Conservation (phyloP, 148 eudicot species). For the Chenopodium berlandieri region DNA sequence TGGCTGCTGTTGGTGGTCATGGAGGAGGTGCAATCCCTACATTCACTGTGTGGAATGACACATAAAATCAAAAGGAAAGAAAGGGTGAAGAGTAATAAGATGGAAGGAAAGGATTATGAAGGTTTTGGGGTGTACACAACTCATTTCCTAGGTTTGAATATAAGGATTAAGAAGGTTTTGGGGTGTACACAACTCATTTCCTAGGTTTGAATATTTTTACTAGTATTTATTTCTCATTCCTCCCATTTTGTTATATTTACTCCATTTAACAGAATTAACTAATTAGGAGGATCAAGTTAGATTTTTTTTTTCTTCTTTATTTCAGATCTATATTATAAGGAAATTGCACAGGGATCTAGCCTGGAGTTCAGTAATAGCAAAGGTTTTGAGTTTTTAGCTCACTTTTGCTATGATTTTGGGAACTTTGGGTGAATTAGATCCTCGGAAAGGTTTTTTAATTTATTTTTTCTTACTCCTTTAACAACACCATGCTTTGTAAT, state of each 20-base stretch:
- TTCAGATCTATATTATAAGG: neutral
- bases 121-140: constrained; percentile 16
- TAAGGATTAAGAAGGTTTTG: neutral
- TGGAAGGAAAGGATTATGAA: neutral
- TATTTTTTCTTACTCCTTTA: neutral
- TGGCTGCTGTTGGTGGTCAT: constrained; percentile 29
- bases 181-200: constrained; percentile 20
- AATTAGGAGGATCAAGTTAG: constrained; percentile 26
- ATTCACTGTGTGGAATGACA: constrained; percentile 70
- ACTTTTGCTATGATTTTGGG: constrained; percentile 71
- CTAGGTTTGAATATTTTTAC: constrained; percentile 15
- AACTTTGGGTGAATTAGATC: constrained; percentile 52
- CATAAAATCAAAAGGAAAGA: constrained; percentile 19
- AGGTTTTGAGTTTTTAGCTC: constrained; percentile 26
- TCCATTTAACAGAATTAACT: constrained; percentile 20
- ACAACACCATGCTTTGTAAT: constrained; percentile 51
- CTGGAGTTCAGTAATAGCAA: constrained; percentile 52
- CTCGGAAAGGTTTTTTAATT: constrained; percentile 44
- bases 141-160: constrained; percentile 14
- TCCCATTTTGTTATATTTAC: constrained; percentile 17
- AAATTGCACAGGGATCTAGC: constrained; percentile 44
- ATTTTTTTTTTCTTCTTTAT: constrained; percentile 2
- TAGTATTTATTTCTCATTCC: constrained; percentile 19
- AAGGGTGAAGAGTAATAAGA: neutral
- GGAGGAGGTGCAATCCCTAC: constrained; percentile 38